Percentiles rank a stretch among this genome's conserved stretches.
Evolutionary conservation across 805 yeast genomes (phyloP).

Genomic region (Candida awuae): DNA sequence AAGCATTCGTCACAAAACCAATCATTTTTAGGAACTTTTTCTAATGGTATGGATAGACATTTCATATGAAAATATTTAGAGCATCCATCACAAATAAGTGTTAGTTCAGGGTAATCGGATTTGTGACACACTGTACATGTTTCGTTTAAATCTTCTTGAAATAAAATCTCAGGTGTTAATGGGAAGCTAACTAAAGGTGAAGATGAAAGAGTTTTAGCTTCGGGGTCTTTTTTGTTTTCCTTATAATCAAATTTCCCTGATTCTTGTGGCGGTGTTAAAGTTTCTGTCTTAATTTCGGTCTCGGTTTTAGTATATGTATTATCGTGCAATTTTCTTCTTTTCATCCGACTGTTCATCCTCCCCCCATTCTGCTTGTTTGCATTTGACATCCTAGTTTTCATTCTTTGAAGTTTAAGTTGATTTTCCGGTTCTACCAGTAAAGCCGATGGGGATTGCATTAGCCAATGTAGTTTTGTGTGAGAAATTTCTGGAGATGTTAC

Average conservation of each 20-base stretch:
- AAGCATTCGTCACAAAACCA: constrained; percentile 85
- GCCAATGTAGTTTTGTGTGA: constrained; percentile 1
- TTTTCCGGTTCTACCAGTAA: constrained; percentile 8
- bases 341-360: not conserved
- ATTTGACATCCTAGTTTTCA: constrained; percentile 5
- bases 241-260: not conserved
- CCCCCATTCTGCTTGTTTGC: not conserved
- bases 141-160: constrained; percentile 10
- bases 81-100: constrained; percentile 68
- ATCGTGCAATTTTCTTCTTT: too few relatives aligned
- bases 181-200: not conserved
- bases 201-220: too few relatives aligned
- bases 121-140: constrained; percentile 37
- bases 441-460: constrained; percentile 6
- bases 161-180: constrained; percentile 4
- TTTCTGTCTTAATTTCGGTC: not conserved
- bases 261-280: constrained; percentile 7
- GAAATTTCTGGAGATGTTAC: constrained; percentile 2
- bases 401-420: constrained; percentile 3
- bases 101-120: constrained; percentile 36
- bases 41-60: constrained; percentile 46
- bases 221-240: not conserved
- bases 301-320: too few relatives aligned
- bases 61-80: constrained; percentile 57
- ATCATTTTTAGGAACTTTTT: constrained; percentile 43